phyloP scores from a whole-genome alignment of 1,139 yeast species.

The Taiozyma sp. region DNA sequence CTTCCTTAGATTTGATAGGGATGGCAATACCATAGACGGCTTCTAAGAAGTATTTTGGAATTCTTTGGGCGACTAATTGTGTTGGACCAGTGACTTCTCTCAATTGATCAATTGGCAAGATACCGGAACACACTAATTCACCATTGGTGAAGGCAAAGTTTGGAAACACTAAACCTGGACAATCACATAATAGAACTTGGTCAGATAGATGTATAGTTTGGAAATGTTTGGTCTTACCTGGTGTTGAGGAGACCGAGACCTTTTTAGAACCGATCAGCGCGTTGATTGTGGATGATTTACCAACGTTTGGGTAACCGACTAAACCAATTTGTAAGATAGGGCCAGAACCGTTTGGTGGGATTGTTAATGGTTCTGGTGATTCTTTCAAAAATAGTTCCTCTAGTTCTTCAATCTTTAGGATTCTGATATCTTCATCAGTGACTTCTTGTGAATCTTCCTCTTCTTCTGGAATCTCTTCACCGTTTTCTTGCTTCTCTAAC shows the following conservation, averaged over 20 bases:
- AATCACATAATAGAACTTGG: slow-evolving; percentile 85
- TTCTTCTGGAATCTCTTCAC: slow-evolving; percentile 25
- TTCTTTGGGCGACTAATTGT: slow-evolving; percentile 76
- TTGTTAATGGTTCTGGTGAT: slow-evolving; percentile 64
- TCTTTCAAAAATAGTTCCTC: slow-evolving; percentile 74
- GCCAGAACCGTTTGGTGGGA: slow-evolving; percentile 53
- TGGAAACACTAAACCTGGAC: slow-evolving; percentile 99
- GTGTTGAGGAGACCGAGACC: slow-evolving; percentile 96
- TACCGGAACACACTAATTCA: slow-evolving; percentile 97
- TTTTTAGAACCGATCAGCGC: slow-evolving; percentile 94
- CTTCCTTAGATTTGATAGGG: slow-evolving; percentile 64
- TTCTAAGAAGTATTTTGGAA: slow-evolving; percentile 85
- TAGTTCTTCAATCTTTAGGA: slow-evolving; percentile 77
- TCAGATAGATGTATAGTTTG: slow-evolving; percentile 89
- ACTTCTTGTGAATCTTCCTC: slow-evolving; percentile 28
- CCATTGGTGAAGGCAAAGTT: slow-evolving; percentile 96
- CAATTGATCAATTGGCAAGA: slow-evolving; percentile 93
- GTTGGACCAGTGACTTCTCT: slow-evolving; percentile 93
- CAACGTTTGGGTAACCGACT: slow-evolving; percentile 94
- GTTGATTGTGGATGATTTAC: slow-evolving; percentile 94
- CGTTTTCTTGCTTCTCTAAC: slow-evolving; percentile 49
- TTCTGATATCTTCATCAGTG: slow-evolving; percentile 48
- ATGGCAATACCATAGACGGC: slow-evolving; percentile 93
- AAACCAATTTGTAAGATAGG: slow-evolving; percentile 79
- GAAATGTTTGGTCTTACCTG: slow-evolving; percentile 98